Evolutionary conservation across 306 rosid genomes (phyloP).

Genomic region (Comarum palustre): DNA sequence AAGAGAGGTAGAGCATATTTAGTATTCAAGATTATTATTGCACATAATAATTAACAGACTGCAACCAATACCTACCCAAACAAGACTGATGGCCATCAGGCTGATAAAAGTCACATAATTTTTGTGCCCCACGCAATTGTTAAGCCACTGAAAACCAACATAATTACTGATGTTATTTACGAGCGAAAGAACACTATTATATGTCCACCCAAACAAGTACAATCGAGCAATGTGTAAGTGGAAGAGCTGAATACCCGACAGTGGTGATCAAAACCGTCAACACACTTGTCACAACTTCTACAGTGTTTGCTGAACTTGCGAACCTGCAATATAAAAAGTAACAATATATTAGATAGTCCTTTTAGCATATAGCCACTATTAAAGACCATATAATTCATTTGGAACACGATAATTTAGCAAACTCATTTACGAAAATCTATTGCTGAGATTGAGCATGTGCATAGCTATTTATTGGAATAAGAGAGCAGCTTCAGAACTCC

Average conservation of each 20-base stretch:
- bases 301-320: constrained; percentile 97
- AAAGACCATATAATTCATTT: not conserved
- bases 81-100: constrained; percentile 87
- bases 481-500: constrained; percentile 4
- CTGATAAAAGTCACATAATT: constrained; percentile 79
- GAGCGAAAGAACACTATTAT: constrained; percentile 16
- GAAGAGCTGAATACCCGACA: constrained; percentile 60
- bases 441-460: not conserved
- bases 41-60: constrained; percentile 10
- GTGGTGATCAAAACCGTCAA: constrained; percentile 97
- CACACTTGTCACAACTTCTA: constrained; percentile 98
- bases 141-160: constrained; percentile 86
- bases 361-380: constrained; percentile 3
- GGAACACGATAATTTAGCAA: not conserved
- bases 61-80: constrained; percentile 69
- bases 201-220: constrained; percentile 22
- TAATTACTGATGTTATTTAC: constrained; percentile 32
- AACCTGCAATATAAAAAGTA: constrained; percentile 56
- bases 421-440: constrained; percentile 2
- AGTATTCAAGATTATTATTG: constrained; percentile 13
- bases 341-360: not conserved
- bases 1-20: constrained; percentile 18
- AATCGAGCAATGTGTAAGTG: constrained; percentile 20
- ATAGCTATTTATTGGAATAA: not conserved
- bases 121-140: constrained; percentile 93